A percentile compares a stretch with the other conserved stretches of the same genome.
Conservation (phyloP, 2,329 filamentous ascomycete species). For the Stagonosporopsis chrysanthemi region DNA sequence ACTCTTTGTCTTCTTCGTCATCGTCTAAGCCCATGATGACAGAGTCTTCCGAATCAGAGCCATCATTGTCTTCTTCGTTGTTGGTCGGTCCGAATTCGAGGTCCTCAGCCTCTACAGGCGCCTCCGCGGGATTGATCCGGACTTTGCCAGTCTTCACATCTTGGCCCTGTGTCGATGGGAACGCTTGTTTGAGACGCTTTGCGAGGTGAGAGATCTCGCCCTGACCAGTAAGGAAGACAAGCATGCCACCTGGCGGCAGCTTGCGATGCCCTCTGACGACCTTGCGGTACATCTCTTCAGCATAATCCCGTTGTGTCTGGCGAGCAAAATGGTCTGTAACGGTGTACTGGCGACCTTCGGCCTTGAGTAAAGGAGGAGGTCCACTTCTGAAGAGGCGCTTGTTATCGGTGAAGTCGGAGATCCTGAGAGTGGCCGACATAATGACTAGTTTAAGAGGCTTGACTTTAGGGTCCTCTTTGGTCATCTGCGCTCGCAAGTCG, state of each 20-base stretch:
- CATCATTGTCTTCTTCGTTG: conserved; percentile 54
- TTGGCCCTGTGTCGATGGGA: conserved; percentile 58
- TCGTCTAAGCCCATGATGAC: conserved; percentile 68
- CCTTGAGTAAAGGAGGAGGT: conserved; percentile 83
- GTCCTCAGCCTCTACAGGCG: conserved; percentile 83
- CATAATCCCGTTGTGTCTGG: conserved; percentile 83
- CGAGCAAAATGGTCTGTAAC: conserved; percentile 90
- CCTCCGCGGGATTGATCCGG: conserved; percentile 77
- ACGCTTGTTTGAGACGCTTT: conserved; percentile 77
- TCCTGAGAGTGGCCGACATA: conserved; percentile 94
- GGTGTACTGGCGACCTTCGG: conserved; percentile 89
- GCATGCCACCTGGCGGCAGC: conserved; percentile 85
- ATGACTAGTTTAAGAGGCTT: conserved; percentile 90
- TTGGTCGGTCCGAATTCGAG: conserved; percentile 73
- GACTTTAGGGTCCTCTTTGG: conserved; percentile 71
- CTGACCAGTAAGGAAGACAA: conserved; percentile 94
- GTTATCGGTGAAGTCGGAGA: conserved; percentile 91
- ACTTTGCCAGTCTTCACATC: conserved; percentile 69
- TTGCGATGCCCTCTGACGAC: conserved; percentile 87
- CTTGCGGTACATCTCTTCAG: conserved; percentile 89
- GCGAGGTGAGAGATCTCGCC: conserved; percentile 88
- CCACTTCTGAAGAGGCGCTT: conserved; percentile 74
- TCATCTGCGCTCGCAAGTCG: conserved; percentile 78
- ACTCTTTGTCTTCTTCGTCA: conserved; percentile 67
- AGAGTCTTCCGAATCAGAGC: conserved; percentile 63